Conservation (phyloP, 2,329 filamentous ascomycete species). For the Ophiosphaerella korrae region DNA sequence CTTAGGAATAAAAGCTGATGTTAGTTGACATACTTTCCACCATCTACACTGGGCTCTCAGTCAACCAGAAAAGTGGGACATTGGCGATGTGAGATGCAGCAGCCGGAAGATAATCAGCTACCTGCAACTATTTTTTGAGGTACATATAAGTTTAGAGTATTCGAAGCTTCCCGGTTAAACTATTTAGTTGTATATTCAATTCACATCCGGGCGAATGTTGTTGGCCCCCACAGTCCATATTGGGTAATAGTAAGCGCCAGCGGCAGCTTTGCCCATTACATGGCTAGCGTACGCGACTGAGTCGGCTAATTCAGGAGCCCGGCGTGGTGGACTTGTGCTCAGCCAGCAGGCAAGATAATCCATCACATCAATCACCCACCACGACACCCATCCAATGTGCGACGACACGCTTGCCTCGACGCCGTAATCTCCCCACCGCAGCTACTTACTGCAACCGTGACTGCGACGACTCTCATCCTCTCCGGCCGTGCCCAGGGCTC, state of each 20-base stretch:
- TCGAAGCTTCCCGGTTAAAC: too few relatives aligned
- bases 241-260: constrained; percentile 3
- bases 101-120: too few relatives aligned
- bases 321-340: constrained; percentile 11
- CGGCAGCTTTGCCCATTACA: constrained; percentile 5
- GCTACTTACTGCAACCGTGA: neutral
- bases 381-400: constrained; percentile 16
- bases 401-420: constrained; percentile 6
- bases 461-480: constrained; percentile 4
- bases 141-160: too few relatives aligned
- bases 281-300: constrained; percentile 3
- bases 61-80: too few relatives aligned
- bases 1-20: too few relatives aligned
- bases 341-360: constrained; percentile 1
- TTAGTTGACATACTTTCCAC: too few relatives aligned
- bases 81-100: too few relatives aligned
- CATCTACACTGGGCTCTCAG: too few relatives aligned
- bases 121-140: too few relatives aligned
- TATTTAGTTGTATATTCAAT: too few relatives aligned
- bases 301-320: constrained; percentile 15
- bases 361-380: constrained; percentile 7
- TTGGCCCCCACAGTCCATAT: neutral
- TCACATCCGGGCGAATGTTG: neutral
- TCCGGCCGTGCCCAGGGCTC: constrained; percentile 6
- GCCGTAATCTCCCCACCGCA: constrained; percentile 1